These are phyloP conservation scores for grape (Vitis vinifera) DNA, from an alignment of 164 flowering plant species.

Conservation along the genomic window DNA sequence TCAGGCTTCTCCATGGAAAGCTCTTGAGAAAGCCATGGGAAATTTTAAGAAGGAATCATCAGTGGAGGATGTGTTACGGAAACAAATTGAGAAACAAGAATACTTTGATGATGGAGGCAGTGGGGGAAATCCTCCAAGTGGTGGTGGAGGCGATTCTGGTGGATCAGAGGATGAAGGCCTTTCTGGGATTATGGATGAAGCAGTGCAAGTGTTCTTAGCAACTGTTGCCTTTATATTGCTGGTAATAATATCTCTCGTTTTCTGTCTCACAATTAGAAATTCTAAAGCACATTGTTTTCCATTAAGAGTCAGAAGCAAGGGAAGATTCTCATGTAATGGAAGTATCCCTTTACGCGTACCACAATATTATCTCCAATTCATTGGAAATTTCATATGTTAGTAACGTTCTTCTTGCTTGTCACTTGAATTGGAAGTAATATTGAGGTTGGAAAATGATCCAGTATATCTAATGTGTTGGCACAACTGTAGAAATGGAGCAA, in stretches of 20 bases:
- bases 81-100: constrained; percentile 66
- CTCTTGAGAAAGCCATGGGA: constrained; percentile 56
- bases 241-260: constrained; percentile 36
- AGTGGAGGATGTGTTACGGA: constrained; percentile 56
- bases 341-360: no score
- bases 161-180: constrained; percentile 58
- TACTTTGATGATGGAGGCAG: constrained; percentile 45
- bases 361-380: no score
- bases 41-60: constrained; percentile 47
- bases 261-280: neutral
- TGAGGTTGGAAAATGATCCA: no score
- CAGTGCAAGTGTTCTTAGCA: constrained; percentile 71
- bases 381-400: no score
- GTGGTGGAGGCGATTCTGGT: constrained; percentile 37
- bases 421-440: no score
- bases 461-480: no score
- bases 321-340: no score
- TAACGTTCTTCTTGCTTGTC: no score
- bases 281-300: neutral
- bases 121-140: constrained; percentile 41
- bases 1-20: constrained; percentile 71
- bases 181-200: constrained; percentile 52
- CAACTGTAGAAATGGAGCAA: no score
- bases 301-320: no score
- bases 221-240: constrained; percentile 58